Evolutionary conservation across 257 asterid genomes (phyloP).

Genomic region (Scutellaria barbata): DNA sequence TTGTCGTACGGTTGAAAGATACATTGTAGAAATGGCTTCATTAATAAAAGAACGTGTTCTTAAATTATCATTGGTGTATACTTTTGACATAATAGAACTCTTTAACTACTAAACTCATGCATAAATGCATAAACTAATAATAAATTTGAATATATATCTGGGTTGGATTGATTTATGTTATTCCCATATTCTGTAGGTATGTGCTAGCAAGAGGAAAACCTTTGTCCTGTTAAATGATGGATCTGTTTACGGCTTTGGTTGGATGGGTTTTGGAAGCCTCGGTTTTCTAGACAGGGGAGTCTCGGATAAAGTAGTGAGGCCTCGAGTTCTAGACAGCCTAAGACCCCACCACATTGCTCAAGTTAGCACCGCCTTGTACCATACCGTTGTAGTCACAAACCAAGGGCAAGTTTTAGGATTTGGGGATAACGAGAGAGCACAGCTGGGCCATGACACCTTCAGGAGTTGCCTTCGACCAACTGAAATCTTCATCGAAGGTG

Average conservation of each 20-base stretch:
- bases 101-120: not conserved
- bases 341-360: conserved; percentile 66
- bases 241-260: conserved; percentile 74
- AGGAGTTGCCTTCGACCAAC: conserved; percentile 70
- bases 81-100: not conserved
- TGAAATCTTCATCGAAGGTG: conserved; percentile 50
- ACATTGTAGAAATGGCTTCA: not conserved
- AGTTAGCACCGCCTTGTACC: conserved; percentile 91
- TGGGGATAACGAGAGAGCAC: conserved; percentile 88
- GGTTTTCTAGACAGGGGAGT: conserved; percentile 69
- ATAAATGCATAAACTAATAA: not conserved
- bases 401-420: conserved; percentile 69
- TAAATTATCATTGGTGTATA: not conserved
- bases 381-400: conserved; percentile 66
- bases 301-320: conserved; percentile 62
- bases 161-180: not conserved
- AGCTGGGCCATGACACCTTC: conserved; percentile 75
- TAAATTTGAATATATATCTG: not conserved
- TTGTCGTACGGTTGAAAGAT: too few species aligned
- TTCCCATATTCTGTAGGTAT: conserved; percentile 49
- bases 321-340: conserved; percentile 66
- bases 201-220: conserved; percentile 84
- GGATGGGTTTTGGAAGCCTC: conserved; percentile 91
- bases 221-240: conserved; percentile 75
- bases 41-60: not conserved